Evolutionary conservation across 176 grass and related monocot genomes (phyloP).

Genomic region (Dactylis glomerata): DNA sequence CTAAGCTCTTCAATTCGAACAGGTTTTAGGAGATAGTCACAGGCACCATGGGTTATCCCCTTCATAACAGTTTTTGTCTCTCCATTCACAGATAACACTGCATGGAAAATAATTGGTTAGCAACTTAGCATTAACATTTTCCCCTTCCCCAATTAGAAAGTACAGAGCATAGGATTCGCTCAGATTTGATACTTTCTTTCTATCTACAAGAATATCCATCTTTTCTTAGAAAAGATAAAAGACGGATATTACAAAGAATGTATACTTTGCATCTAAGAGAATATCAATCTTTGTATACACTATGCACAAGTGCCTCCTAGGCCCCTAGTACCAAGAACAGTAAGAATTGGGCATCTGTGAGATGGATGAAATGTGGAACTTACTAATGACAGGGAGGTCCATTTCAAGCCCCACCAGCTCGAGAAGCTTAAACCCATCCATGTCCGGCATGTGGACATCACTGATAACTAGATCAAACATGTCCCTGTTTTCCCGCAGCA

Average conservation of each 20-base stretch:
- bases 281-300: neutral
- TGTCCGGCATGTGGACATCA: conserved; percentile 96
- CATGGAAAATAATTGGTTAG: conserved; percentile 36
- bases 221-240: no score
- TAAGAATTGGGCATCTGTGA: neutral
- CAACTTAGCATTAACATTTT: conserved; percentile 13
- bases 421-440: conserved; percentile 95
- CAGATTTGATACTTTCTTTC: neutral
- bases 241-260: no score
- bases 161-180: neutral
- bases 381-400: conserved; percentile 98
- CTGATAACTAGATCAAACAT: conserved; percentile 97
- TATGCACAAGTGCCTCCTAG: neutral
- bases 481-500: conserved; percentile 84
- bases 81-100: conserved; percentile 90
- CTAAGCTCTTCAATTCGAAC: conserved; percentile 90
- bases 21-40: conserved; percentile 92
- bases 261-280: neutral
- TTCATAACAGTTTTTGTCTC: conserved; percentile 98
- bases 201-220: neutral
- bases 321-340: neutral
- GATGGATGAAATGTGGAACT: conserved; percentile 21
- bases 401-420: conserved; percentile 95
- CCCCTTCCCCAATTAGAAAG: neutral
- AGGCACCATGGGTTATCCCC: conserved; percentile 95